Base-by-base conservation (phyloP, 192 early-diverging fungal genomes). In the Gamsiella multidivaricata region DNA sequence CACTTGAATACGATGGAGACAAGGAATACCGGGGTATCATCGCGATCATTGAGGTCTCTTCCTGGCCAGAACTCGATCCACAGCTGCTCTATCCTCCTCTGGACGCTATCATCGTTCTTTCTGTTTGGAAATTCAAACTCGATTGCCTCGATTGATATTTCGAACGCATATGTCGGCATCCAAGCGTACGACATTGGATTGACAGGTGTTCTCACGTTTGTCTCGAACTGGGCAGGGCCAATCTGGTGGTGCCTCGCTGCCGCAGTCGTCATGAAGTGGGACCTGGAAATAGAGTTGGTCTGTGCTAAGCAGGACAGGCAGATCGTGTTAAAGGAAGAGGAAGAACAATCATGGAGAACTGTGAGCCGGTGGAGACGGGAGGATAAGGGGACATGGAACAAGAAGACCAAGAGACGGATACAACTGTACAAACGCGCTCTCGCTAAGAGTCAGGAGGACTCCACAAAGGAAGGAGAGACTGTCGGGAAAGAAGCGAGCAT, bases 131-230 rank as follows among this genome's bases (percentile, higher is more conserved):
- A 92, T 74, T 90, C 91, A 0, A 94, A 94, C 65, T 90, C 91
- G 5, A 88, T 94, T 22, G 89, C 92, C 1, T 90, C 91, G 11
- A 80, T 92, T n/a, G 92, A 94, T 50, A 80, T 94, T 22, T 89
- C 91, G 61, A 90, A 90, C 53, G 87, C 91, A 3, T 94, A 94
- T 61, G 85, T 88, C 5, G 92, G 92, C 5, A 87, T 94, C 31
- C 82, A 87, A 42, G 81, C 81, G 6, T 94, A 92, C 79, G 82
- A 85, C 68, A 83, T 88, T 29, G 54, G 39, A 2, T 37, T 85
- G 31, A 90, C 91, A 14, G 91, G 92, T 3, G 37, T 89, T 6
- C 71, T 92, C n/a, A 86, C 90, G 5, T 94, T 92, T 78, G 61
- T 84, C 12, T 79, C 81, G 29, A 94, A 92, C 75, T 94, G 92